Base-by-base conservation (phyloP, 257 asterid species). In the Plectranthus barbatus region DNA sequence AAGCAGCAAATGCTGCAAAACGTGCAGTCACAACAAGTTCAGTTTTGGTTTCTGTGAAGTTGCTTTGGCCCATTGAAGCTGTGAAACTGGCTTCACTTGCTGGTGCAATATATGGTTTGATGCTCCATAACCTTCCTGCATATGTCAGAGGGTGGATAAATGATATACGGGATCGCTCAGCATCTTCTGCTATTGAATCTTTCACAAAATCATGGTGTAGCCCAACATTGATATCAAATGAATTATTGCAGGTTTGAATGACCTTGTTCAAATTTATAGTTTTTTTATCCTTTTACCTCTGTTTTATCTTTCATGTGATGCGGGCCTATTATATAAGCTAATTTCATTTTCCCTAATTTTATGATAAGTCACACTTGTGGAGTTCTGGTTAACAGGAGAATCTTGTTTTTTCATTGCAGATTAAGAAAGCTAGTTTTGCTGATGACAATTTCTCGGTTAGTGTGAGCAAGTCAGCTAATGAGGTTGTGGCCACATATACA, bases 181-280 rank as follows among this genome's bases (percentile, higher is more conserved):
- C 74, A 29, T 87, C 91, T 51, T 84, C 96, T 72, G 74, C 91
- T 60, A 76, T 93, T 60, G 99, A 93, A 73, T 84, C 88, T 57
- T 93, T 90, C 74, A 87, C 96, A n/a, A 87, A 83, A 71, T 73
- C 88, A 50, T 93, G 94, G 90, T 93, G 99, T 77, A 87, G 99
- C 86, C 94, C 99, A 10, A 80, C 81, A 61, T 68, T 93, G 72
- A 83, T 90, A 60, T 77, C 86, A 49, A 84, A 83, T 50, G 99
- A 93, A 72, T 77, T 93, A 67, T 77, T 86, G 68, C 94, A 85
- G 96, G 99, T 93, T 34, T 60, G 88, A 60, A 49, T 56, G 40
- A 34, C 26, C 4, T 61, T 34, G n/a, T 67, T 62, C 29, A 37
- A 61, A n/a, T 29, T 39, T 33, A 34, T 11, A 5, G 26, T 34